These are phyloP conservation scores for Fusarium setosum DNA, from an alignment of 2,329 filamentous ascomycete genomes.

Conservation along the genomic window DNA sequence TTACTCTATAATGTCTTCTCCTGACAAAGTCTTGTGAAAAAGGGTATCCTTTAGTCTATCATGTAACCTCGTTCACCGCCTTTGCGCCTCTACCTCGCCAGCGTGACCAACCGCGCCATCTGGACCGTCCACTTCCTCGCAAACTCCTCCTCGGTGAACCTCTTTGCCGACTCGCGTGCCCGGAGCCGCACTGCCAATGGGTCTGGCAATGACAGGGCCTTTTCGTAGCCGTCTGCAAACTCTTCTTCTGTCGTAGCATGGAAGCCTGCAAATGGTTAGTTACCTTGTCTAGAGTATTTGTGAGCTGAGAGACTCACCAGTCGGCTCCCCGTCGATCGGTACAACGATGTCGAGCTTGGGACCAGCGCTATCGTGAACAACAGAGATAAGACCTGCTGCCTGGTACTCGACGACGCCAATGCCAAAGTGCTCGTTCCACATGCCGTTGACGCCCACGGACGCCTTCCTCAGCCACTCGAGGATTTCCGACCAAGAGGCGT, in stretches of 20 bases:
- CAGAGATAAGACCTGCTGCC: slow-evolving; percentile 90
- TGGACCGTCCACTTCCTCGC: slow-evolving; percentile 80
- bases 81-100: slow-evolving; percentile 44
- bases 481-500: slow-evolving; percentile 90
- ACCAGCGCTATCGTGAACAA: slow-evolving; percentile 93
- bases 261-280: slow-evolving; percentile 69
- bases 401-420: slow-evolving; percentile 99
- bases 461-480: slow-evolving; percentile 80
- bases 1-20: slow-evolving; percentile 26
- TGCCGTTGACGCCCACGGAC: slow-evolving; percentile 92
- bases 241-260: slow-evolving; percentile 82
- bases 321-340: slow-evolving; percentile 80
- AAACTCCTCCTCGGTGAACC: slow-evolving; percentile 93
- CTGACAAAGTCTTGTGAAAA: slow-evolving; percentile 31
- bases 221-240: slow-evolving; percentile 83
- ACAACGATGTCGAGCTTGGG: slow-evolving; percentile 95
- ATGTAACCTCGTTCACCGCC: slow-evolving; percentile 28
- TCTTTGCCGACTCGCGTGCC: slow-evolving; percentile 80
- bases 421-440: slow-evolving; percentile 99
- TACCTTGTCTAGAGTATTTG: background rate
- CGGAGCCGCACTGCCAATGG: slow-evolving; percentile 79
- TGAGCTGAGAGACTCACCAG: slow-evolving; percentile 64
- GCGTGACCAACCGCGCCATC: slow-evolving; percentile 76
- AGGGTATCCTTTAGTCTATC: slow-evolving; percentile 53
- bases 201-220: slow-evolving; percentile 78